Base-by-base conservation (phyloP, 371 early-diverging fungal genomes). In the Rhizopus microsporus region DNA sequence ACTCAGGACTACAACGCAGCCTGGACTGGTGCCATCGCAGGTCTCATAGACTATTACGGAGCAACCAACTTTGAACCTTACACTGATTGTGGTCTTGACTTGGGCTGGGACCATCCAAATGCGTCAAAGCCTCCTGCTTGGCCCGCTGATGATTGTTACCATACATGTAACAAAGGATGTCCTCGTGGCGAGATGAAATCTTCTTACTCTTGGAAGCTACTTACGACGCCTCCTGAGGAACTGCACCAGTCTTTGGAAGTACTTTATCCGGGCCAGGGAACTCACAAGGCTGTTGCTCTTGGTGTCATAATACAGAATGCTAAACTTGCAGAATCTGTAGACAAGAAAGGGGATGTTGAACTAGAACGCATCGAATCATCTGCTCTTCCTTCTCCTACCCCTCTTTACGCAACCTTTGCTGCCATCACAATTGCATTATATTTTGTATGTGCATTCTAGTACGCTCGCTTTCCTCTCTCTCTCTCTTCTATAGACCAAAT, bases 1-100 rank as follows among this genome's bases (percentile, higher is more conserved):
- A 80, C 82, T 12, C 84, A 84, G 50, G 84, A 84, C 56, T 84
- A 82, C 67, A 84, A 80, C 66, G 80, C 82, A 3, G 84, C 77
- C 30, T 81, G 78, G 70, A 75, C 81, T 4, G 78, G 81, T 30
- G 78, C 78, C 1, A 68, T 78, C 47, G 82, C 84, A 17, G 84
- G 82, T 30, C 40, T 82, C 46, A 78, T 84, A 49, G 78, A 79
- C 44, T 78, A 62, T 42, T 84, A 84, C 57, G 81, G 80, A 1
- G 32, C 56, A 2, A 54, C 68, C 0, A 74, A 72, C 16, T 84
- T 84, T 57, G 75, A 77, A 34, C 72, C 78, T 13, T 78, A 62
- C 35, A 65, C 74, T 0, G 84, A 84, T 49, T 84, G 84, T 59
- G 71, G 47, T 13, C 64, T 84, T 7, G 82, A 84, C 54, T 60